Evolutionary conservation across 2,329 filamentous ascomycete species (phyloP).

Genomic region (Arthrobotrys megalospora): DNA sequence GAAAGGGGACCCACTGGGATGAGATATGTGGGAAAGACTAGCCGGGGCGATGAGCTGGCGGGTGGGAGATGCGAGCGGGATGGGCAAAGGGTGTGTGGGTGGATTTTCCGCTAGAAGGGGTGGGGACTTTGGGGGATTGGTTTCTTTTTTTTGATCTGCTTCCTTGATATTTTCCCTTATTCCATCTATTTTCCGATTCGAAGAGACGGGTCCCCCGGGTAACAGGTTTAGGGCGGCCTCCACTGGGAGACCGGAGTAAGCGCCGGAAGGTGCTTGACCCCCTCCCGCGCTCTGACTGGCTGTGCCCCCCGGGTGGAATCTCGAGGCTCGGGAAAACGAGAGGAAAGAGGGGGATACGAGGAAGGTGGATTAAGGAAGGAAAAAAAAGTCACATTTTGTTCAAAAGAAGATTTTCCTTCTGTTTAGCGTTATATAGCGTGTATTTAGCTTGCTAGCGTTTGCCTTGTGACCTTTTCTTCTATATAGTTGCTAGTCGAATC

Average conservation of each 20-base stretch:
- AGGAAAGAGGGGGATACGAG: not conserved
- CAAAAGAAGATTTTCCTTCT: not conserved
- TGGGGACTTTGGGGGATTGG: constrained; percentile 13
- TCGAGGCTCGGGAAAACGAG: not conserved
- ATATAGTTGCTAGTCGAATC: too few species aligned
- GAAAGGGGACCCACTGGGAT: constrained; percentile 44
- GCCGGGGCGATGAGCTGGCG: constrained; percentile 55
- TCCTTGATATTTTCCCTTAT: constrained; percentile 8
- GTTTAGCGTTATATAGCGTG: constrained; percentile 1
- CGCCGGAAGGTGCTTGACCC: not conserved
- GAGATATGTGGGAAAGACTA: constrained; percentile 52
- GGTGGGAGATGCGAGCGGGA: constrained; percentile 7
- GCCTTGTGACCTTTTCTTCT: too few species aligned
- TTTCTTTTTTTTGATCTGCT: constrained; percentile 23
- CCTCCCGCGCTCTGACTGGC: not conserved
- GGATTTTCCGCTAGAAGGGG: constrained; percentile 34
- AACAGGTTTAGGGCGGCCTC: not conserved
- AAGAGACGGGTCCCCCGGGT: constrained; percentile 10
- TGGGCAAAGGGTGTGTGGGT: constrained; percentile 1
- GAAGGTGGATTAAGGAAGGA: too few species aligned
- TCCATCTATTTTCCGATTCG: constrained; percentile 20
- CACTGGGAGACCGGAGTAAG: not conserved
- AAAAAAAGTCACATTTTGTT: too few species aligned
- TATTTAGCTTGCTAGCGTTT: not conserved
- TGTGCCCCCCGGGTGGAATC: not conserved